These are phyloP conservation scores for Priceomyces medius DNA, from an alignment of 805 yeast genomes.

Conservation along the genomic window DNA sequence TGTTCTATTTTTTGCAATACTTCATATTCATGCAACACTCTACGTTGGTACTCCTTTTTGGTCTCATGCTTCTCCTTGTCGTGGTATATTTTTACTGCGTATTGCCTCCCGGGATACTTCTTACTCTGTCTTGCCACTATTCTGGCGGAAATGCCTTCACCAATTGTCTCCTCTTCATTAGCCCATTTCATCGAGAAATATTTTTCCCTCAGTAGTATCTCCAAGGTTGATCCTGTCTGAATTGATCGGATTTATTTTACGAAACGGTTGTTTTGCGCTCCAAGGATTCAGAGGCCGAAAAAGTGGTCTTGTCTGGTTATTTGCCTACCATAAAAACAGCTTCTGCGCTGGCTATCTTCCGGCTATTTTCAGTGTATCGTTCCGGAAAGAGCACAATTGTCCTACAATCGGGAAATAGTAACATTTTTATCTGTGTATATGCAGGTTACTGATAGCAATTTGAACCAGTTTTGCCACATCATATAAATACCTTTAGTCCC, in stretches of 20 bases:
- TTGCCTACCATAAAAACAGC: no score
- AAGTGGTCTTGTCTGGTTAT: no score
- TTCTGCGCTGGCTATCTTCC: no score
- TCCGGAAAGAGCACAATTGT: neutral
- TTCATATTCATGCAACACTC: conserved; percentile 39
- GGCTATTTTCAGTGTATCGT: no score
- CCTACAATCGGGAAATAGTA: neutral
- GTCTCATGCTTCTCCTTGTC: conserved; percentile 40
- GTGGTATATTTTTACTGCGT: conserved; percentile 49
- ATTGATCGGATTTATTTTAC: no score
- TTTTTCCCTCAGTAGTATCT: no score
- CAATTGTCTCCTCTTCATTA: conserved; percentile 6
- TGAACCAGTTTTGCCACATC: conserved; percentile 1
- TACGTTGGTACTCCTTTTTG: conserved; percentile 33
- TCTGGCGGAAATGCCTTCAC: conserved; percentile 16
- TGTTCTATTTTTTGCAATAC: conserved; percentile 28
- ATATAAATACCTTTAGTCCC: neutral
- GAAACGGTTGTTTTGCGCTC: no score
- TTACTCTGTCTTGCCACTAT: conserved; percentile 14
- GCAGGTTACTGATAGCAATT: conserved; percentile 2
- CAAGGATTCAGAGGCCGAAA: no score
- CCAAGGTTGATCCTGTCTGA: no score
- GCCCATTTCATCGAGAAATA: conserved; percentile 5
- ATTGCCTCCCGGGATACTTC: conserved; percentile 7
- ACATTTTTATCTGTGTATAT: neutral